Evolutionary conservation across 202 grass and related monocot species (phyloP), one percentile per base, ranked within the genome.

Genomic region (Setaria viridis): DNA sequence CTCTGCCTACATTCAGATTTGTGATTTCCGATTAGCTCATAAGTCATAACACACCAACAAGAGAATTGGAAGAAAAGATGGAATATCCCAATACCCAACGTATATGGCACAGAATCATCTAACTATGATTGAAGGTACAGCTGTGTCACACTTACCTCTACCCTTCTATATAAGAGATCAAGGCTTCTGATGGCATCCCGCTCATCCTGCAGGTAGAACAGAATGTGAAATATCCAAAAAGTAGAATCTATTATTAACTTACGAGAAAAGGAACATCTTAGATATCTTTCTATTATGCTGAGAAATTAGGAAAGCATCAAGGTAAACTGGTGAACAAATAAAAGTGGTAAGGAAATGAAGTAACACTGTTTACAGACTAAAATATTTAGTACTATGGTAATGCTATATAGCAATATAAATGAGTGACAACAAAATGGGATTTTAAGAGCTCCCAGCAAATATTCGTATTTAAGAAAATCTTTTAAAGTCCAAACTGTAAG

Each of bases 141-240:
- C 12, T 67, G 68, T 64, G 42, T 5, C 7, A 45, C 76, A 45
- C 76, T 74, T 89, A 92, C 95, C 88, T 98, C 93, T 88, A 95
- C 71, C 65, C 91, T 86, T 92, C 95, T 95, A 73, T 98, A 95
- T 66, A 95, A 93, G 51, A 98, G 91, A 72, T 98, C 93, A 73
- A 98, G 93, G 73, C 95, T 95, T 92, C 93, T 95, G 87, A 98
- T 89, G 48, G 76, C 89, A 89, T 95, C 95, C 43, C 76, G 92
- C 75, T 98, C 95, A 20, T 98, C 93, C 95, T 98, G 83, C 39
- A 83, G 58, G 39, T 64, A 54, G 37, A 85, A 53, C 6, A 88
- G 10, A 71, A 81, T 32, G 70, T 78, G 43, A 82, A 54, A 85
- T 76, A 51, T 45, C 75, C 78, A 68, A 62, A 55, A 53, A 15